phyloP scores from a whole-genome alignment of 805 yeast genomes.

The Nakazawaea ernobii region DNA sequence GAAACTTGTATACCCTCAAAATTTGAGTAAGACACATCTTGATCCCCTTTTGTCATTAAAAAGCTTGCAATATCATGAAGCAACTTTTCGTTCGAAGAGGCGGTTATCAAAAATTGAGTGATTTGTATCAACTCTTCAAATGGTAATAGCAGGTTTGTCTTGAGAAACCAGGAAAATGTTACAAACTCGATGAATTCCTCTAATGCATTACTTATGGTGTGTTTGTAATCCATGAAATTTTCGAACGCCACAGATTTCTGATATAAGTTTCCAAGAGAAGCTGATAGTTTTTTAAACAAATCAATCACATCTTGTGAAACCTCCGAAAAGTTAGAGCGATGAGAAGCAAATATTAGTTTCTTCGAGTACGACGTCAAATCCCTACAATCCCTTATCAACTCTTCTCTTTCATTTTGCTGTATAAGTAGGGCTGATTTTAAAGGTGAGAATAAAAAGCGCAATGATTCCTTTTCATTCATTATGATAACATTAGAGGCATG shows the following conservation, averaged over 20 bases:
- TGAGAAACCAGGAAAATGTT: not conserved
- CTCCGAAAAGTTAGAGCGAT: not conserved
- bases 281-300: not conserved
- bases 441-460: not conserved
- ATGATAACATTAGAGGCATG: no score
- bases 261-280: not conserved
- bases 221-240: not conserved
- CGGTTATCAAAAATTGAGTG: not conserved
- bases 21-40: not conserved
- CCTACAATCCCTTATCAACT: not conserved
- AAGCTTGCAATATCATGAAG: not conserved
- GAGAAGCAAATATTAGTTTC: not conserved
- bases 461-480: not conserved
- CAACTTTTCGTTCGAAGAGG: not conserved
- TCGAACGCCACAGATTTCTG: not conserved
- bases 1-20: no score
- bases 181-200: not conserved
- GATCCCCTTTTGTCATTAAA: not conserved
- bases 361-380: not conserved
- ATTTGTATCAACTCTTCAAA: not conserved
- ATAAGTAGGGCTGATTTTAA: not conserved
- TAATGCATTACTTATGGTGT: not conserved
- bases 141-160: not conserved
- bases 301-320: not conserved
- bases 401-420: not conserved